phyloP scores from a whole-genome alignment of 306 rosid species.

The Acacia acuminata region DNA sequence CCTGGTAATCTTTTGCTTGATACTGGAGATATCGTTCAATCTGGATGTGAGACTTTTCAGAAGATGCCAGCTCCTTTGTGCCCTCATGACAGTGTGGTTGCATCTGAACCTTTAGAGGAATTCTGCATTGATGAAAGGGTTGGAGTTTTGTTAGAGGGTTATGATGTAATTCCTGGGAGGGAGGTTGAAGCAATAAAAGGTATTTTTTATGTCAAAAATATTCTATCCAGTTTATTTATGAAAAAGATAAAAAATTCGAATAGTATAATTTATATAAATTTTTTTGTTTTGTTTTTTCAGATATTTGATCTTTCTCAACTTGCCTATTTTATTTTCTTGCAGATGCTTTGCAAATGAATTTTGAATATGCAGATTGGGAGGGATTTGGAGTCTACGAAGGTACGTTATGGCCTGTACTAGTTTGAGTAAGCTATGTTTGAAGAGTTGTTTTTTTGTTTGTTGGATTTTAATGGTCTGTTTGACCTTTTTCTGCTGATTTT shows the following conservation, averaged over 20 bases:
- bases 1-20: slow-evolving; percentile 88
- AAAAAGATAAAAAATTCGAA: background rate
- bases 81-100: slow-evolving; percentile 35
- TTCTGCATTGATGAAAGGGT: slow-evolving; percentile 86
- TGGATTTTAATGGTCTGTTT: background rate
- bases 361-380: slow-evolving; percentile 55
- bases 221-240: slow-evolving; percentile 19
- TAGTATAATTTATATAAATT: slow-evolving; percentile 13
- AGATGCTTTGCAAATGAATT: slow-evolving; percentile 84
- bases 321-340: slow-evolving; percentile 42
- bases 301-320: slow-evolving; percentile 27
- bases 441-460: slow-evolving; percentile 1
- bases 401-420: slow-evolving; percentile 28
- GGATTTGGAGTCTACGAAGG: slow-evolving; percentile 66
- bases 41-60: slow-evolving; percentile 41
- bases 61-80: slow-evolving; percentile 37
- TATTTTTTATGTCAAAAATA: slow-evolving; percentile 29
- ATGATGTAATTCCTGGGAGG: slow-evolving; percentile 81
- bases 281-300: background rate
- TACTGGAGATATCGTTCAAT: slow-evolving; percentile 54
- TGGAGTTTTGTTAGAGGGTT: slow-evolving; percentile 64
- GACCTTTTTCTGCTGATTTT: slow-evolving; percentile 1
- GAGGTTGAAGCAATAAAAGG: slow-evolving; percentile 88
- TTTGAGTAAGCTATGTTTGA: slow-evolving; percentile 8
- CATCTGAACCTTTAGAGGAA: slow-evolving; percentile 58